Percentiles rank a stretch among this genome's conserved stretches.
These are phyloP conservation scores for Erythrobasidium hasegawianum DNA, from an alignment of 1,284 basidiomycete species.

Conservation along the genomic window DNA sequence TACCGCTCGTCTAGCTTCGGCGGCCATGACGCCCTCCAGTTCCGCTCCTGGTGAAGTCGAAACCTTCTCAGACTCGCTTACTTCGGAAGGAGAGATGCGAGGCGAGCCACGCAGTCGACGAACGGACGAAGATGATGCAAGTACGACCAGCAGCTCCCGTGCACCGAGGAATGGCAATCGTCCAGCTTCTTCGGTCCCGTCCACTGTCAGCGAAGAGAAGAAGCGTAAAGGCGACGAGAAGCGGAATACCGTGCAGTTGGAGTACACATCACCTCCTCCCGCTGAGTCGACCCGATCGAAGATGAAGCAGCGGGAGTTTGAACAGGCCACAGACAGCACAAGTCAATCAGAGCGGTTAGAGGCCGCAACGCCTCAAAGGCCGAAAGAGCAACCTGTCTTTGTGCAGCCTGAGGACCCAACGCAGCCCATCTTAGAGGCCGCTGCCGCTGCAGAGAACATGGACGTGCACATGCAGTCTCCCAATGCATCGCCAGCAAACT, in stretches of 20 bases:
- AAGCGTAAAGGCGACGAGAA: constrained; percentile 50
- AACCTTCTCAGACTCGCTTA: constrained; percentile 28
- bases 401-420: constrained; percentile 2
- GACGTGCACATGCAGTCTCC: constrained; percentile 16
- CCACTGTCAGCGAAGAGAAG: constrained; percentile 24
- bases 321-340: background rate
- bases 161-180: constrained; percentile 1
- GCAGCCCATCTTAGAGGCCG: constrained; percentile 22
- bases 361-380: background rate
- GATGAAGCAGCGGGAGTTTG: constrained; percentile 12
- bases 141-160: constrained; percentile 24
- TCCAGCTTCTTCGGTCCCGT: background rate
- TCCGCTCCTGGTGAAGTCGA: constrained; percentile 35
- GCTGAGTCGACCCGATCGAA: constrained; percentile 31
- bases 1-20: constrained; percentile 30
- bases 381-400: background rate
- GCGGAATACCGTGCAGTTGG: constrained; percentile 86
- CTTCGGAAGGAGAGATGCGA: constrained; percentile 28
- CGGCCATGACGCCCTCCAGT: constrained; percentile 24
- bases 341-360: background rate
- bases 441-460: constrained; percentile 21
- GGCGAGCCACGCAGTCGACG: constrained; percentile 23
- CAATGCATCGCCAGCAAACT: background rate
- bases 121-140: constrained; percentile 30
- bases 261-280: constrained; percentile 55